These are phyloP conservation scores for Physcomitrellopsis africana DNA, from an alignment of 225 moss, liverwort and hornwort genomes.

Conservation along the genomic window DNA sequence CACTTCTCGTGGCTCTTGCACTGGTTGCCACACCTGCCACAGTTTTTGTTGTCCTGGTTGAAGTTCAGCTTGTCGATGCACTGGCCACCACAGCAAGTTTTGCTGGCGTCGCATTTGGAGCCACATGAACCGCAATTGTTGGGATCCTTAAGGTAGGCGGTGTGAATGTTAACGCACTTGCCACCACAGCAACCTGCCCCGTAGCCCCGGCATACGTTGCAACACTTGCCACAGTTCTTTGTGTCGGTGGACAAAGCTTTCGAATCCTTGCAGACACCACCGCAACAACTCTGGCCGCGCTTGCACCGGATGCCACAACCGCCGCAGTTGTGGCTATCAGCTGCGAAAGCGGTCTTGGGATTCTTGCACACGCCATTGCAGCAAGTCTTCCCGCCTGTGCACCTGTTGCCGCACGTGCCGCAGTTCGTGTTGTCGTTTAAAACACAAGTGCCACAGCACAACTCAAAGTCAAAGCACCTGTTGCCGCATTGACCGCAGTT, in stretches of 20 bases:
- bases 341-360: neutral
- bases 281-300: neutral
- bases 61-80: neutral
- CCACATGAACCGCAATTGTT: conserved; percentile 19
- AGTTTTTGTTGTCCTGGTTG: neutral
- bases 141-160: neutral
- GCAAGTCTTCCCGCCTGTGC: neutral
- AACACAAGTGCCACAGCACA: conserved; percentile 24
- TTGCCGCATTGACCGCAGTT: conserved; percentile 27
- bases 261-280: neutral
- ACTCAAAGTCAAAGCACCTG: neutral
- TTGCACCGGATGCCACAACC: neutral
- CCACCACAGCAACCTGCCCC: conserved; percentile 6
- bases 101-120: neutral
- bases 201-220: no score
- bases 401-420: conserved; percentile 12
- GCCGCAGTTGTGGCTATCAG: neutral
- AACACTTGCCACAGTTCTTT: conserved; percentile 17
- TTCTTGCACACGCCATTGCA: neutral
- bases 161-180: neutral
- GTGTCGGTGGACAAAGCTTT: neutral
- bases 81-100: neutral
- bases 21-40: neutral
- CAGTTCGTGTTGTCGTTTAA: neutral
- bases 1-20: conserved; percentile 3